These are phyloP conservation scores for Lentinula aciculospora DNA, from an alignment of 768 basidiomycete genomes.

Conservation along the genomic window DNA sequence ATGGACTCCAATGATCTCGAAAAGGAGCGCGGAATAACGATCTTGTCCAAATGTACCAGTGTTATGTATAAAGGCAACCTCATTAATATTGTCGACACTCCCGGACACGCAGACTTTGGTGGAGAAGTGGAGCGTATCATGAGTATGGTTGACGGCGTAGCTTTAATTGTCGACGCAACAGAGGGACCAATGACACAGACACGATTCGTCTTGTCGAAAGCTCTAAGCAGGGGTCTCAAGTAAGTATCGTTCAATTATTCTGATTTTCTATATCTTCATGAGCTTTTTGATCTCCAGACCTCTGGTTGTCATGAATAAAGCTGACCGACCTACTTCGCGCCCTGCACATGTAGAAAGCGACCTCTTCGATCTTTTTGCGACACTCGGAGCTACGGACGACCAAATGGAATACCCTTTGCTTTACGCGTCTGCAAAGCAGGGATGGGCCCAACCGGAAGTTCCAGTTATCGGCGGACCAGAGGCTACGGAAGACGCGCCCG, in stretches of 20 bases:
- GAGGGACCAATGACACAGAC: constrained; percentile 63
- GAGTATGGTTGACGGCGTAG: constrained; percentile 58
- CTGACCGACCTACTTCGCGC: constrained; percentile 37
- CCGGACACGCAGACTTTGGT: constrained; percentile 59
- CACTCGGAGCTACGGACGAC: constrained; percentile 43
- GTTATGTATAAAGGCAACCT: constrained; percentile 42
- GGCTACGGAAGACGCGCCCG: constrained; percentile 7
- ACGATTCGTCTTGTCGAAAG: constrained; percentile 43
- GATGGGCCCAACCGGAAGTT: constrained; percentile 34
- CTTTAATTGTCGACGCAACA: constrained; percentile 54
- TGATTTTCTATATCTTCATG: not conserved
- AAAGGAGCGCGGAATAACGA: constrained; percentile 56
- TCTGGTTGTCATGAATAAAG: constrained; percentile 46
- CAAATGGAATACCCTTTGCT: constrained; percentile 47
- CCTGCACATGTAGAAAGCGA: constrained; percentile 43
- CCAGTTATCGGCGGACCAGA: constrained; percentile 9
- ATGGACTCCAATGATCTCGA: constrained; percentile 52
- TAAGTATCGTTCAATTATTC: constrained; percentile 12
- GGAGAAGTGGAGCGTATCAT: constrained; percentile 57
- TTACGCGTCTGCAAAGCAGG: constrained; percentile 46
- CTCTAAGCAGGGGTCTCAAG: constrained; percentile 36
- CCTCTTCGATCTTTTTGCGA: constrained; percentile 46
- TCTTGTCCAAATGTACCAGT: constrained; percentile 54
- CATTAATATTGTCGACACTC: constrained; percentile 58
- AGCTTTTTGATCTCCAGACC: constrained; percentile 22